phyloP scores from a whole-genome alignment of 108 stramenopile species.

The Bacterosira constricta region DNA sequence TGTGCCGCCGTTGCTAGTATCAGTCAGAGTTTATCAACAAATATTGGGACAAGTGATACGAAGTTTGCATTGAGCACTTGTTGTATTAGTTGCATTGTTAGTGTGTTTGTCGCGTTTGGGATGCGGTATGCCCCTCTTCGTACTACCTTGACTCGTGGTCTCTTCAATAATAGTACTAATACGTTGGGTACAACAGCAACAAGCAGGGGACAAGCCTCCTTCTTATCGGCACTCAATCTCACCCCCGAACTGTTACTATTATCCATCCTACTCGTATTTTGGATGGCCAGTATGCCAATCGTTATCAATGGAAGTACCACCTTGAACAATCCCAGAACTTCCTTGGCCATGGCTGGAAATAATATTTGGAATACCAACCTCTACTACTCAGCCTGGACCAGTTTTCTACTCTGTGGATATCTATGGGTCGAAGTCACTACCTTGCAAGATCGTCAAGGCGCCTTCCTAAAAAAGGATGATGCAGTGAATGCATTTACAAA shows the following conservation, averaged over 20 bases:
- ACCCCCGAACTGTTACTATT: constrained; percentile 19
- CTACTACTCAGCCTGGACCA: constrained; percentile 36
- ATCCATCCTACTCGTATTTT: constrained; percentile 11
- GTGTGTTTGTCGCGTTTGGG: not conserved
- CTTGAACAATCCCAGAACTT: no score
- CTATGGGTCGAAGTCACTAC: constrained; percentile 26
- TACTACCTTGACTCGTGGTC: not conserved
- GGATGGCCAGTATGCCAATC: constrained; percentile 24
- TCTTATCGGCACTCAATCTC: not conserved
- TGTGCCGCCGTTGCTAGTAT: constrained; percentile 17
- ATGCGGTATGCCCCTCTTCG: constrained; percentile 19
- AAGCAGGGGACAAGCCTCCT: no score
- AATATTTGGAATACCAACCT: constrained; percentile 50
- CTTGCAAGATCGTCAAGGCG: constrained; percentile 12
- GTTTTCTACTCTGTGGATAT: constrained; percentile 18
- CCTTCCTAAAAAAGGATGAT: no score
- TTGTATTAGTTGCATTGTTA: not conserved
- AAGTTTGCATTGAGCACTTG: constrained; percentile 12
- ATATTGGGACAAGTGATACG: not conserved
- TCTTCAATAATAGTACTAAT: no score
- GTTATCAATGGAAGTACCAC: constrained; percentile 16
- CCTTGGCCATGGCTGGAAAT: constrained; percentile 22
- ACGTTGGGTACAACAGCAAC: not conserved
- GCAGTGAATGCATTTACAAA: constrained; percentile 18
- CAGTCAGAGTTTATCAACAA: no score